phyloP scores from a whole-genome alignment of 2,329 filamentous ascomycete species.

The Rhinocladiella similis region DNA sequence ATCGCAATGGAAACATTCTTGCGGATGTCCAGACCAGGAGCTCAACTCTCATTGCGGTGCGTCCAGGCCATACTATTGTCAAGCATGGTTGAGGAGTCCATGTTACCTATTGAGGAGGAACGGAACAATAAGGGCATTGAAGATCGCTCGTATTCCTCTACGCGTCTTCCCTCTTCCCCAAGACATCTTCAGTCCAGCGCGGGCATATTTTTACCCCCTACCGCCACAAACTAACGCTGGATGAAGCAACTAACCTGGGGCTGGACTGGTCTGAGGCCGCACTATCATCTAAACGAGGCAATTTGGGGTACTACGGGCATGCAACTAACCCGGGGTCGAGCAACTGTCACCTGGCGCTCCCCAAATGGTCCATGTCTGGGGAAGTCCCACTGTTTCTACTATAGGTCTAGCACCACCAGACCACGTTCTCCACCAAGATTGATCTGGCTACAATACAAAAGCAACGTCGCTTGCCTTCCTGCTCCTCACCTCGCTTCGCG shows the following conservation, averaged over 20 bases:
- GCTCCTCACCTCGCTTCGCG: not conserved
- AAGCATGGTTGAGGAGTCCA: no score
- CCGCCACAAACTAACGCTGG: not conserved
- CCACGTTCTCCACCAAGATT: not conserved
- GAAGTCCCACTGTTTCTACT: not conserved
- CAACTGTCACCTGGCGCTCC: not conserved
- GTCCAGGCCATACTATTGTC: no score
- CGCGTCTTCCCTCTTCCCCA: not conserved
- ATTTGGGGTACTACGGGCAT: not conserved
- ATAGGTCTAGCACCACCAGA: not conserved
- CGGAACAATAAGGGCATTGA: not conserved
- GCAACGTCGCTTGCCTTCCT: not conserved
- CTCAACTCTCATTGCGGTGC: no score
- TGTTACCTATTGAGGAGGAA: no score
- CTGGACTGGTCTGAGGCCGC: not conserved
- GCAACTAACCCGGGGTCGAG: not conserved
- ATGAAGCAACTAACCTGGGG: not conserved
- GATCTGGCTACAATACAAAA: not conserved
- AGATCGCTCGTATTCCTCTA: not conserved
- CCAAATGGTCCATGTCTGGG: not conserved
- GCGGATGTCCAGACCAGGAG: no score
- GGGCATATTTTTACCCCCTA: not conserved
- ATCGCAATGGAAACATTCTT: no score
- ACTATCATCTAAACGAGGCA: not conserved
- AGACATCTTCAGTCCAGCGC: not conserved